Evolutionary conservation across 2,329 filamentous ascomycete genomes (phyloP), one percentile per base, ranked within the genome.

Genomic region (Penicillium griseofulvum): DNA sequence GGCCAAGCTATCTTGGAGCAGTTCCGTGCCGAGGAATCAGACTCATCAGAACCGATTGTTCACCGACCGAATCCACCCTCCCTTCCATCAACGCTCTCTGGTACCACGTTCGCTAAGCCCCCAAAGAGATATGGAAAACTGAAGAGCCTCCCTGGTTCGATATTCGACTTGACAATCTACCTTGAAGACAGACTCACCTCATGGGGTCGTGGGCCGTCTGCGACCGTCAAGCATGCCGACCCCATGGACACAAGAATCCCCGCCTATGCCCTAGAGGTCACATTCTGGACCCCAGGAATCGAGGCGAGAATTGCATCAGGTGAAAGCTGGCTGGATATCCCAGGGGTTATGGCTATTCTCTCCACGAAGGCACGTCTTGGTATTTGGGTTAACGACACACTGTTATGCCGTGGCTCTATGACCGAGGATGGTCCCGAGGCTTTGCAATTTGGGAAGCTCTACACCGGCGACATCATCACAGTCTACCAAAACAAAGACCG

Each of bases 291-390:
- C 52, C 81, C 86, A 0, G 83, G 83, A 11, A 87, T 87, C 55
- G 87, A 90, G 54, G 79, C 82, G 8, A 77, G 77, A 46, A 80
- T 78, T 45, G 80, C 83, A 22, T 77, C 78, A 34, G 81, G 81
- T 49, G 83, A 82, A 67, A 79, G 81, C 54, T 86, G 80, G 77
- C 79, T 76, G 10, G 73, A 72, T 16, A 65, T 84, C 1, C 72
- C 80, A 2, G 81, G 83, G 12, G 77, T 87, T 2, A 87, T 87
- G 64, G 81, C 84, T 4, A 88, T 91, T 58, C 86, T 97, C 48
- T 87, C 88, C 1, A 95, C 91, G 4, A 91, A 91, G 64, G 88
- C 90, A 4, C 87, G 86, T 7, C 79, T 80, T 28, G 90, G 90
- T 19, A 90, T 97, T 58, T 81, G 78, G 62, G 80, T 97, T 68